These are phyloP conservation scores for Crithidia acanthocephali DNA, from an alignment of 208 protist species.

Conservation along the genomic window DNA sequence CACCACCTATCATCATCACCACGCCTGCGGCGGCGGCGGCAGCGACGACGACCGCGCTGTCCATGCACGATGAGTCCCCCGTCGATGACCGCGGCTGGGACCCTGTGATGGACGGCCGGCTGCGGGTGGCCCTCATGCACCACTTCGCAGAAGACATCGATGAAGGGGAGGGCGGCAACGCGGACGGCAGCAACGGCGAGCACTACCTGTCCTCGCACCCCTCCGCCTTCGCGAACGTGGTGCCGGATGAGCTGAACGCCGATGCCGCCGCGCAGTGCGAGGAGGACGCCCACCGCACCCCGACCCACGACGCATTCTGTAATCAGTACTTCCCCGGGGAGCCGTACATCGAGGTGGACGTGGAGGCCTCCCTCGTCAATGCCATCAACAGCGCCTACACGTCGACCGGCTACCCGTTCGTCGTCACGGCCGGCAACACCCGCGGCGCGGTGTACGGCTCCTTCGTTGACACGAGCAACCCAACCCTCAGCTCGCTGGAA, in stretches of 20 bases:
- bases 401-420: slow-evolving; percentile 73
- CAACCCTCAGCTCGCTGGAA: slow-evolving; percentile 59
- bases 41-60: not conserved
- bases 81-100: slow-evolving; percentile 38
- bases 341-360: slow-evolving; percentile 49
- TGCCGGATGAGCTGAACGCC: slow-evolving; percentile 17
- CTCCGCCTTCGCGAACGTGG: slow-evolving; percentile 15
- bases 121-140: slow-evolving; percentile 44
- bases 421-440: slow-evolving; percentile 38
- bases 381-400: slow-evolving; percentile 78
- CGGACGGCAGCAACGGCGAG: not conserved
- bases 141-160: slow-evolving; percentile 27
- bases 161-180: not conserved
- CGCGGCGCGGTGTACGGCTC: slow-evolving; percentile 62
- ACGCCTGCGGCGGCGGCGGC: not conserved
- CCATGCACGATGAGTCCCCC: slow-evolving; percentile 10
- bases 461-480: slow-evolving; percentile 72
- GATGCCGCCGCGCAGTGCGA: slow-evolving; percentile 21
- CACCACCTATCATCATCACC: slow-evolving; percentile 1
- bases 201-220: not conserved
- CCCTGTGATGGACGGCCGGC: slow-evolving; percentile 40
- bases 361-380: slow-evolving; percentile 66
- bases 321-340: slow-evolving; percentile 32
- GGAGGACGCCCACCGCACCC: slow-evolving; percentile 19
- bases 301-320: slow-evolving; percentile 24